Evolutionary conservation across 2,329 filamentous ascomycete genomes (phyloP).

Genomic region (Blumeria hordei): DNA sequence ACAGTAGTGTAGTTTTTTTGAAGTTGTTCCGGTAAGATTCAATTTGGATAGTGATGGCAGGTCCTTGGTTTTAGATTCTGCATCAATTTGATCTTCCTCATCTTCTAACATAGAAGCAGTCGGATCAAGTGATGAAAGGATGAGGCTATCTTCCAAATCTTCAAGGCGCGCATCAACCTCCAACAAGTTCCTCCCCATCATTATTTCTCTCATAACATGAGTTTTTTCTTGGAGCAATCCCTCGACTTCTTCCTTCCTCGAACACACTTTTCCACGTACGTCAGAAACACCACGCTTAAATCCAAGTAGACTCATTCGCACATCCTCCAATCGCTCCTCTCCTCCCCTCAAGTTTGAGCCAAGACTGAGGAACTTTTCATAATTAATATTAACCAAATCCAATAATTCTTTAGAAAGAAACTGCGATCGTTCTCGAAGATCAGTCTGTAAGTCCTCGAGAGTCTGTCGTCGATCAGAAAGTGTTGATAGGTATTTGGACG

Average conservation of each 20-base stretch:
- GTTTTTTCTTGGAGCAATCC: constrained; percentile 40
- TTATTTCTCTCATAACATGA: constrained; percentile 36
- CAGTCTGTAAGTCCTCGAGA: constrained; percentile 72
- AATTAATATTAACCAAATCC: constrained; percentile 87
- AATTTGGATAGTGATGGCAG: constrained; percentile 8
- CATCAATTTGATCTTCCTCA: constrained; percentile 18
- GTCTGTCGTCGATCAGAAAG: constrained; percentile 80
- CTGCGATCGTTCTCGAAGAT: constrained; percentile 59
- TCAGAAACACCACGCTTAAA: constrained; percentile 65
- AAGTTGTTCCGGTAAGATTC: constrained; percentile 11
- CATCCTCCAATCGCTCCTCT: constrained; percentile 75
- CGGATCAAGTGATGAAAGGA: constrained; percentile 20
- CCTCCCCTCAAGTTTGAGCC: constrained; percentile 66
- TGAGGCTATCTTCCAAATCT: constrained; percentile 37
- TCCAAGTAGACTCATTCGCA: constrained; percentile 64
- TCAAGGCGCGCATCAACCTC: constrained; percentile 40
- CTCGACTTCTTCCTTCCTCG: constrained; percentile 37
- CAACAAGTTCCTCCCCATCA: constrained; percentile 34
- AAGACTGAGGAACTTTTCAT: constrained; percentile 68
- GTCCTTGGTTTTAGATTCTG: constrained; percentile 16
- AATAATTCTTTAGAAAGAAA: constrained; percentile 67
- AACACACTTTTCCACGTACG: constrained; percentile 39
- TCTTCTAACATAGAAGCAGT: constrained; percentile 11
- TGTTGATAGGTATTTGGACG: constrained; percentile 60
- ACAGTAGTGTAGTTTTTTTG: constrained; percentile 24